phyloP scores from a whole-genome alignment of 2,329 filamentous ascomycete genomes.

The Aspergillus unguis region DNA sequence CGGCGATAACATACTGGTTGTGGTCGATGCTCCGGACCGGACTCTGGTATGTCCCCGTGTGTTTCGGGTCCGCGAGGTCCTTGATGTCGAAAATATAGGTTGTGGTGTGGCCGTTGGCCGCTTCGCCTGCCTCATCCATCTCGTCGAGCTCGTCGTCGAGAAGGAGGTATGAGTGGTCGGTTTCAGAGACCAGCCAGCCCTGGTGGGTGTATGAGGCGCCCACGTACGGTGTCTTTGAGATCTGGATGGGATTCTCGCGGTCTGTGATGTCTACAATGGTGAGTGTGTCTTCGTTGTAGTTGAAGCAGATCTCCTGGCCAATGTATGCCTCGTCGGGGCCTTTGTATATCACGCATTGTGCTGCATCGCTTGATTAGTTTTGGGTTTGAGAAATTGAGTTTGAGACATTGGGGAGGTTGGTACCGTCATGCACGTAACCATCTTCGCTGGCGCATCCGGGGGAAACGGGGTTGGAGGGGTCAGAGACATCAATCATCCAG shows the following conservation, averaged over 20 bases:
- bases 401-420: background rate
- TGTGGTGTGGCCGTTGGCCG: slow-evolving; percentile 21
- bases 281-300: slow-evolving; percentile 20
- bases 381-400: no score
- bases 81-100: slow-evolving; percentile 21
- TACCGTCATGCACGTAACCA: slow-evolving; percentile 21
- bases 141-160: slow-evolving; percentile 21
- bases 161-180: slow-evolving; percentile 17
- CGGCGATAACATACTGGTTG: slow-evolving; percentile 21
- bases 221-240: slow-evolving; percentile 19
- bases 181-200: slow-evolving; percentile 15
- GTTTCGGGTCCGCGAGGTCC: slow-evolving; percentile 13
- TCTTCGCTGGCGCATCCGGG: slow-evolving; percentile 19
- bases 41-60: slow-evolving; percentile 19
- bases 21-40: slow-evolving; percentile 20
- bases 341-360: slow-evolving; percentile 19
- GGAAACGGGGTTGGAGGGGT: slow-evolving; percentile 16
- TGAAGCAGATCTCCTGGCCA: slow-evolving; percentile 19
- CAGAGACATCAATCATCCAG: slow-evolving; percentile 21
- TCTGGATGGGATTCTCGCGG: slow-evolving; percentile 14
- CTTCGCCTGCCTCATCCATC: slow-evolving; percentile 13
- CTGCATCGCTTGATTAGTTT: slow-evolving; percentile 4
- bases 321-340: slow-evolving; percentile 16
- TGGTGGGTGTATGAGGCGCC: slow-evolving; percentile 20
- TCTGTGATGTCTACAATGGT: slow-evolving; percentile 21